These are phyloP conservation scores for Melocanna baccifera DNA, from an alignment of 176 grass and related monocot species.

Conservation along the genomic window DNA sequence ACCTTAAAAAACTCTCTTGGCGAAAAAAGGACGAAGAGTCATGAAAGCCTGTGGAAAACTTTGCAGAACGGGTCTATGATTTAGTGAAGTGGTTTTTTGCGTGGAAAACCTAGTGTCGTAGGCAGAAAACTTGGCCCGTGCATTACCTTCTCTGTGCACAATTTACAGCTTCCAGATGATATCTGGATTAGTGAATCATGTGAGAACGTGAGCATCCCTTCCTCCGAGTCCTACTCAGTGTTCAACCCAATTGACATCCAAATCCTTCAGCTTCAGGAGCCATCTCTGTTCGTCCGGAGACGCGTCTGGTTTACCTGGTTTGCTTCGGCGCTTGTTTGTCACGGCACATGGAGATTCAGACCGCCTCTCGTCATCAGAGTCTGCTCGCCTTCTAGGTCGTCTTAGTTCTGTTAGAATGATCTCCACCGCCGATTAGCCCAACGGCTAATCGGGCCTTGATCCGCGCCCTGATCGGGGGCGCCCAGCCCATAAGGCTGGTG, in stretches of 20 bases:
- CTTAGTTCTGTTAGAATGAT: no score
- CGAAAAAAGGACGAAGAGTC: background rate
- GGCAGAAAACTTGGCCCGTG: background rate
- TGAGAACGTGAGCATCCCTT: background rate
- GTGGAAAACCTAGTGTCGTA: background rate
- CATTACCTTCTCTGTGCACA: conserved; percentile 9
- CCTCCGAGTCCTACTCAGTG: background rate
- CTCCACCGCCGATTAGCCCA: no score
- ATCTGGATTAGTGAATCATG: background rate
- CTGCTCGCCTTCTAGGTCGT: conserved; percentile 42
- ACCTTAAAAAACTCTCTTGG: background rate
- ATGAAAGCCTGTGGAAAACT: background rate
- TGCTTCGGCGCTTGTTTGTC: conserved; percentile 16
- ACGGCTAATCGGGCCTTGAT: no score
- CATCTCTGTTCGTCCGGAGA: conserved; percentile 52
- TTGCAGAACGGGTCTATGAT: no score
- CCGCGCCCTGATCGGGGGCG: no score
- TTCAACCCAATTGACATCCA: conserved; percentile 74
- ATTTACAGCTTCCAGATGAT: conserved; percentile 1
- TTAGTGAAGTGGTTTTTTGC: no score
- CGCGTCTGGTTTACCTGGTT: conserved; percentile 28
- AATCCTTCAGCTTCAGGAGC: conserved; percentile 75
- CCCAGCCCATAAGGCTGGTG: no score
- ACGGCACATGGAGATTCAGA: conserved; percentile 15
- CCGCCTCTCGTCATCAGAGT: conserved; percentile 31